Evolutionary conservation across 2,329 filamentous ascomycete species (phyloP), one percentile per base, ranked within the genome.

Genomic region (Leptographium flavum): DNA sequence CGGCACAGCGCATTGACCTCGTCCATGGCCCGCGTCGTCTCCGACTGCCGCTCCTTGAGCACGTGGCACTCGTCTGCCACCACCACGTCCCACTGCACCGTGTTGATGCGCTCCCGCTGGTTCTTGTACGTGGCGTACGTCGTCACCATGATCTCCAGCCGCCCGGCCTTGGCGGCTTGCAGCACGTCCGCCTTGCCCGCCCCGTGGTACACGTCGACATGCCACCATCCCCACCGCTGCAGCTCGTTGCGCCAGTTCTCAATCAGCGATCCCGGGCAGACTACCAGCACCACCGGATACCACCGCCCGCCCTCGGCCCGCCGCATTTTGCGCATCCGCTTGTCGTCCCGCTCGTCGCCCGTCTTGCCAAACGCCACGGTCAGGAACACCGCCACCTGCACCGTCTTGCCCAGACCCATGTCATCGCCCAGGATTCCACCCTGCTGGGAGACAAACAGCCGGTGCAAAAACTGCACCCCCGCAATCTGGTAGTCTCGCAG

Each of bases 331-430:
- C 90, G 76, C 83, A 96, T 88, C 19, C 87, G 73, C 58, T 93
- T 93, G 4, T 65, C 68, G 55, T 98, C 92, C 42, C 87, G 71
- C 58, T 88, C 82, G 54, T 94, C 90, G 1, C 81, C 90, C 1
- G 84, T 93, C 64, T 98, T 98, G 8, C 92, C 92, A 58, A 94
- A 98, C 0, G 87, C 88, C 1, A 80, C 87, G 0, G 87, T 85
- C 21, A 98, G 67, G 52, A 98, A 96, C 0, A 88, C 84, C 47
- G 87, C 92, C 23, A 98, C 86, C 60, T 98, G 92, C 3, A 98
- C 86, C 0, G 92, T 98, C 63, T 98, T 98, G 1, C 92, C 92
- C 28, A 98, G 63, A 19, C 92, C 92, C 92, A 98, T 98, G 56
- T 98, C 92, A 57, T 98, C 92, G 3, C 90, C 88, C 0, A 98